phyloP scores from a whole-genome alignment of 768 basidiomycete genomes.

The Daedaleopsis nitida region DNA sequence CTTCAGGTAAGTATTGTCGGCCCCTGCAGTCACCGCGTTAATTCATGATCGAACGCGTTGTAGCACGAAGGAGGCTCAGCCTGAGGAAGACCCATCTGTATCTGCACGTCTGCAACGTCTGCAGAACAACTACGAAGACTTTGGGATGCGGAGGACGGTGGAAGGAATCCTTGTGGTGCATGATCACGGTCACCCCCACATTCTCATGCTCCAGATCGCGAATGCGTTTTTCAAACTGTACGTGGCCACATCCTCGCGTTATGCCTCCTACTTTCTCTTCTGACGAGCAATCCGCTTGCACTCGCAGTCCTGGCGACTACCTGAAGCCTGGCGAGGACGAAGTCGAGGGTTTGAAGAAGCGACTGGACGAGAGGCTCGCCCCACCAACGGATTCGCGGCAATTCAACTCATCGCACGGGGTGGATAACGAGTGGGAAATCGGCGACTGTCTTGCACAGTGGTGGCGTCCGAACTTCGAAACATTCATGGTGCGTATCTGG shows the following conservation, averaged over 20 bases:
- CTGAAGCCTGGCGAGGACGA: conserved; percentile 96
- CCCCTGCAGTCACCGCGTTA: conserved; percentile 1
- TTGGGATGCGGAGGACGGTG: conserved; percentile 94
- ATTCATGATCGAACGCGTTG: background rate
- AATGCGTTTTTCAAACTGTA: conserved; percentile 99
- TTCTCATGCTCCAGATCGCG: conserved; percentile 97
- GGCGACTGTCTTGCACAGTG: conserved; percentile 96
- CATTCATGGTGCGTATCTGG: conserved; percentile 83
- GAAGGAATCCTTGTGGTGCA: conserved; percentile 90
- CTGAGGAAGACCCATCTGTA: conserved; percentile 96
- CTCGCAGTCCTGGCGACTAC: conserved; percentile 90
- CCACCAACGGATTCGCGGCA: conserved; percentile 73
- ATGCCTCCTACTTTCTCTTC: conserved; percentile 2
- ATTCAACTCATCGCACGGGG: conserved; percentile 73
- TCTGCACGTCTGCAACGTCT: conserved; percentile 91
- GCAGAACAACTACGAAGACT: conserved; percentile 96
- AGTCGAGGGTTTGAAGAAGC: conserved; percentile 83
- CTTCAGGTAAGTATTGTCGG: conserved; percentile 61
- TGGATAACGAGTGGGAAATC: conserved; percentile 93
- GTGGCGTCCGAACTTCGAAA: conserved; percentile 99
- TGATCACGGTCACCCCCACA: conserved; percentile 96
- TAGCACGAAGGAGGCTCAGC: conserved; percentile 95
- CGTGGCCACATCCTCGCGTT: too few relatives aligned
- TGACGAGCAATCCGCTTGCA: background rate
- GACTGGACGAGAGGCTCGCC: conserved; percentile 87